Base-by-base conservation (phyloP, 108 stramenopile genomes). In the Stephanodiscus minutulus region DNA sequence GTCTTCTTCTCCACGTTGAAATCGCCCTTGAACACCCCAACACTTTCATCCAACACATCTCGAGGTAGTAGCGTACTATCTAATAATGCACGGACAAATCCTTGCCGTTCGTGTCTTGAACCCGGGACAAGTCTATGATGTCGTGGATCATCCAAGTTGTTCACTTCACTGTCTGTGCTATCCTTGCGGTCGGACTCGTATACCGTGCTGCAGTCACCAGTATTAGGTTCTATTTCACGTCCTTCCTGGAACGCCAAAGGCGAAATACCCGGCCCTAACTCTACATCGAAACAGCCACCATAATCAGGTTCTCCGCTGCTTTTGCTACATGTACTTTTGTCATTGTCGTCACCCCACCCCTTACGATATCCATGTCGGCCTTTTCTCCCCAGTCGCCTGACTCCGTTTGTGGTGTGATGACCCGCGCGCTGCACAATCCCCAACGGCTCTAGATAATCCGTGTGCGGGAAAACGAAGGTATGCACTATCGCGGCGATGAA, bases 391-490 rank as follows among this genome's bases (percentile, higher is more conserved):
- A 81, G 70, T 59, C 80, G 70, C 66, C 80, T 81, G 29, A 18
- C 54, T n/a, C 71, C 52, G 27, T 37, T 53, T 20, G 64, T 46
- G 41, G 54, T 53, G 44, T 77, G 76, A 53, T 68, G 18, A 1
- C 50, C 60, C 28, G 35, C 20, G 20, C 69, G 58, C 73, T 82
- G 74, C 52, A 86, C 72, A 15, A 86, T 85, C 25, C 75, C 72
- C 31, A 93, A 84, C 6, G 87, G 89, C 50, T 89, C 84, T 22
- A 85, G 64, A 66, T 93, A 98, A 62, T 98, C 95, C 43, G 84
- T 86, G 76, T 96, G 97, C 1, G 95, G 91, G 68, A 97, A 98
- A n/a, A 96, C 94, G 74, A 88, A 94, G 25, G 88, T 88, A 68
- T 97, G 96, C 20, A 95, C 94, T 58, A 97, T 83, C 1, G 97